Evolutionary conservation across 129 eudicot genomes (phyloP).

Genomic region (Glebionis coronaria): DNA sequence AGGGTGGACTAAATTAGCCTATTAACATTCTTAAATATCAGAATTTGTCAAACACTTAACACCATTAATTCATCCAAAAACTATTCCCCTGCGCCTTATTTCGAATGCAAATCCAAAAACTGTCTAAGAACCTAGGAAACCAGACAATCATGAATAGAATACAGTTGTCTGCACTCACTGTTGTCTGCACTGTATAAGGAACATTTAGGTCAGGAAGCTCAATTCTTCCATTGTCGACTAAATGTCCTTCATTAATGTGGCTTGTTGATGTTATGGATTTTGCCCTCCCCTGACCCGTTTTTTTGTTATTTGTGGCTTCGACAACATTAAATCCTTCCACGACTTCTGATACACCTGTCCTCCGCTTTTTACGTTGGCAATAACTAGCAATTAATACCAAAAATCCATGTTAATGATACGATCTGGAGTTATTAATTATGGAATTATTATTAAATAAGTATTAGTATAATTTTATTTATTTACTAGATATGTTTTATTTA

Average conservation of each 20-base stretch:
- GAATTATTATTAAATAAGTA: no score
- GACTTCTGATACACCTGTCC: constrained; percentile 12
- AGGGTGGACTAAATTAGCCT: neutral
- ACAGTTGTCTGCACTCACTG: constrained; percentile 21
- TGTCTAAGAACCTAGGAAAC: neutral
- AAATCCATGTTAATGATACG: constrained; percentile 5
- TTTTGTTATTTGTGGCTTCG: constrained; percentile 22
- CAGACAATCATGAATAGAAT: neutral
- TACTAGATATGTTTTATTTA: no score
- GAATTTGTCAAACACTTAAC: neutral
- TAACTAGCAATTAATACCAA: constrained; percentile 20
- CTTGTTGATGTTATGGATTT: constrained; percentile 11
- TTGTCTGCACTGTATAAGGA: constrained; percentile 20
- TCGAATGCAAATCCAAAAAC: no score
- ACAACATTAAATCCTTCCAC: constrained; percentile 3
- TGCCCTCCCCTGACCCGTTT: constrained; percentile 15
- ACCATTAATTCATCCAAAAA: neutral
- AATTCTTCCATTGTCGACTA: constrained; percentile 13
- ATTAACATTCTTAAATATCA: neutral
- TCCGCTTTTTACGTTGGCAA: constrained; percentile 19
- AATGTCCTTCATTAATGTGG: constrained; percentile 15
- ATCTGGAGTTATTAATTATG: no score
- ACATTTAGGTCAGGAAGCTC: constrained; percentile 30
- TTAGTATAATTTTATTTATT: no score
- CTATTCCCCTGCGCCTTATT: neutral